A percentile compares a stretch with the other conserved stretches of the same genome.
phyloP scores from a whole-genome alignment of 352 stramenopile genomes.

The Pythium sp. region DNA sequence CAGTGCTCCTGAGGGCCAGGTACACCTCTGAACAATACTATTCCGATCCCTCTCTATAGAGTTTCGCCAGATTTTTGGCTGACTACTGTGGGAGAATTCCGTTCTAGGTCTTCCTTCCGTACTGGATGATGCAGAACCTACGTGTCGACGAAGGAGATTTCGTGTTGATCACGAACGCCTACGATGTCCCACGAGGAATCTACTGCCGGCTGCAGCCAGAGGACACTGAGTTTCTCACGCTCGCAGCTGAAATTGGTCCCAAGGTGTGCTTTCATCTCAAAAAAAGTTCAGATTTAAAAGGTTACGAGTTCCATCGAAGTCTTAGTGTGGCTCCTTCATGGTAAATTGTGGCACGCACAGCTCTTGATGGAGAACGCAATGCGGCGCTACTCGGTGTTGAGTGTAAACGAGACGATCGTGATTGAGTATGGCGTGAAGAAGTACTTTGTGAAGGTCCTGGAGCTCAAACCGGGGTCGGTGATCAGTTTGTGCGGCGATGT shows the following conservation, averaged over 20 bases:
- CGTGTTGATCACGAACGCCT: slow-evolving; percentile 33
- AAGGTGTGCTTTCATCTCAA: slow-evolving; percentile 27
- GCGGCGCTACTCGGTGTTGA: slow-evolving; percentile 55
- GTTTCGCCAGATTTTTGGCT: not conserved
- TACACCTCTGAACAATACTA: slow-evolving; percentile 1
- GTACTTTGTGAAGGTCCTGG: slow-evolving; percentile 47
- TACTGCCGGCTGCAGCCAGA: slow-evolving; percentile 63
- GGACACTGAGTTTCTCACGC: slow-evolving; percentile 38
- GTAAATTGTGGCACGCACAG: slow-evolving; percentile 10
- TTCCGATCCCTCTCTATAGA: not conserved
- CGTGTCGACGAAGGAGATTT: slow-evolving; percentile 33
- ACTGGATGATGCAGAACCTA: slow-evolving; percentile 74
- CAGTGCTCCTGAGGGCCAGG: slow-evolving; percentile 45
- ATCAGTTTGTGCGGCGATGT: slow-evolving; percentile 63
- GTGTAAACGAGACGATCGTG: slow-evolving; percentile 44
- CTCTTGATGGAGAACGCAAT: slow-evolving; percentile 56
- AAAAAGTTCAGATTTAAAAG: not conserved
- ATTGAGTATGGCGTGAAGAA: slow-evolving; percentile 45
- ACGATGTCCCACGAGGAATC: slow-evolving; percentile 28
- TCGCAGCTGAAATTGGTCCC: slow-evolving; percentile 51
- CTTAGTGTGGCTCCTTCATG: not conserved
- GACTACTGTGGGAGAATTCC: too few relatives aligned
- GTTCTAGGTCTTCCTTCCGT: slow-evolving; percentile 41
- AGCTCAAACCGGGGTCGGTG: slow-evolving; percentile 43
- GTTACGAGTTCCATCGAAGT: not conserved